Evolutionary conservation across 2,329 filamentous ascomycete species (phyloP).

Genomic region (Cylindrodendrum hubeiense): DNA sequence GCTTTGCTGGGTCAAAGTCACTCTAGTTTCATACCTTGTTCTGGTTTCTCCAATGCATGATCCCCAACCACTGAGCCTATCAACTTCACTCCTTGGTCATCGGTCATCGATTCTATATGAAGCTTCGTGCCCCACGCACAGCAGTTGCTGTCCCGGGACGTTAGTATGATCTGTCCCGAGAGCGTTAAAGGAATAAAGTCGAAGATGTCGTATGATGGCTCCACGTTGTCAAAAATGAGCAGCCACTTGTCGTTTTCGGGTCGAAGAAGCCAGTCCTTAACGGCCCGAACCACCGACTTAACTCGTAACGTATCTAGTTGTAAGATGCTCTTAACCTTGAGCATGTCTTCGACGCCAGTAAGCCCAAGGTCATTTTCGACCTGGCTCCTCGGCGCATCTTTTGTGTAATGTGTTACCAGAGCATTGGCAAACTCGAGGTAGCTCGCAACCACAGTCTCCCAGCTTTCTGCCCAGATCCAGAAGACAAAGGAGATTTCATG

Average conservation of each 20-base stretch:
- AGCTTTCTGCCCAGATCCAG: constrained; percentile 25
- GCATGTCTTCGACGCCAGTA: constrained; percentile 23
- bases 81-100: constrained; percentile 7
- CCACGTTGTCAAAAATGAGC: constrained; percentile 25
- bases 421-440: constrained; percentile 23
- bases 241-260: constrained; percentile 24
- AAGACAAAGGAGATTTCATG: constrained; percentile 19
- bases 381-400: constrained; percentile 13
- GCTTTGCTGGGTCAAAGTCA: background rate
- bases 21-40: constrained; percentile 9
- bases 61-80: constrained; percentile 16
- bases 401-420: constrained; percentile 14
- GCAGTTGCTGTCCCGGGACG: constrained; percentile 22
- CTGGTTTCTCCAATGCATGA: constrained; percentile 3
- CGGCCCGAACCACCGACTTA: constrained; percentile 21
- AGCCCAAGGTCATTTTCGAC: constrained; percentile 23
- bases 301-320: constrained; percentile 23
- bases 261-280: constrained; percentile 26
- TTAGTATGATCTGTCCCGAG: constrained; percentile 24
- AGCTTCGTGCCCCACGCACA: constrained; percentile 24
- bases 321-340: constrained; percentile 23
- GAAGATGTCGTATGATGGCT: constrained; percentile 26
- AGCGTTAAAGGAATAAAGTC: constrained; percentile 25
- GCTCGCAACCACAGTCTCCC: constrained; percentile 25
- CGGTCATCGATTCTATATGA: constrained; percentile 12